Evolutionary conservation across 1,284 basidiomycete genomes (phyloP).

Genomic region (Ceratobasidium sp.): DNA sequence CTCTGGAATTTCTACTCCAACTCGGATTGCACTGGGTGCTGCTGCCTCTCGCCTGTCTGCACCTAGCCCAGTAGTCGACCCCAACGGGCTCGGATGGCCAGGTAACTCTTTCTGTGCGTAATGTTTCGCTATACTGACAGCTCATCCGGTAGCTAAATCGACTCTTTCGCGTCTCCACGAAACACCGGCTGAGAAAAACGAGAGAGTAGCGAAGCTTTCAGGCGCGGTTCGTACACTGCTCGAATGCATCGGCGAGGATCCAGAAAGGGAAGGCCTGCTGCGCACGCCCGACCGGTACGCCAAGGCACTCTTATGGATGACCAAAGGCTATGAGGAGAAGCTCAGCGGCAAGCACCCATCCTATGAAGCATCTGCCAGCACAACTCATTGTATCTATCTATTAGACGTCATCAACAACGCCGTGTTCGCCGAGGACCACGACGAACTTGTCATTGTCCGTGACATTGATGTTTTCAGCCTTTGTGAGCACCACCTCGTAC

Average conservation of each 20-base stretch:
- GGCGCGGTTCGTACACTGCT: slow-evolving; percentile 90
- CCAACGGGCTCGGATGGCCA: slow-evolving; percentile 92
- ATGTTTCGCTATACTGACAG: background rate
- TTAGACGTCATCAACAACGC: slow-evolving; percentile 98
- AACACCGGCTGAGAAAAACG: slow-evolving; percentile 72
- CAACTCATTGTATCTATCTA: background rate
- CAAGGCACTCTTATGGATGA: slow-evolving; percentile 99
- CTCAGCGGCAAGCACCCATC: slow-evolving; percentile 67
- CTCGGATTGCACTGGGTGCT: slow-evolving; percentile 23
- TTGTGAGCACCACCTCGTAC: slow-evolving; percentile 99
- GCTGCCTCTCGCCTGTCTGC: slow-evolving; percentile 34
- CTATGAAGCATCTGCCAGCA: background rate
- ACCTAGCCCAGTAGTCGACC: slow-evolving; percentile 69
- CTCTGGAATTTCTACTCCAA: slow-evolving; percentile 19
- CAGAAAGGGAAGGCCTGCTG: slow-evolving; percentile 88
- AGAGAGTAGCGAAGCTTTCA: slow-evolving; percentile 78
- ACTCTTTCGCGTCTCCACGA: slow-evolving; percentile 85
- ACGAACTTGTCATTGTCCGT: slow-evolving; percentile 98
- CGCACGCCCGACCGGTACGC: slow-evolving; percentile 96
- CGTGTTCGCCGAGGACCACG: slow-evolving; percentile 98
- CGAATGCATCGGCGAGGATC: slow-evolving; percentile 98
- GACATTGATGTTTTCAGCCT: slow-evolving; percentile 98
- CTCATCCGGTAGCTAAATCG: slow-evolving; percentile 75
- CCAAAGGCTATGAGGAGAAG: slow-evolving; percentile 96
- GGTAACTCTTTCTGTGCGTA: slow-evolving; percentile 57